Conservation (phyloP, 2,329 filamentous ascomycete species). For the Hypomyces rosellus region DNA sequence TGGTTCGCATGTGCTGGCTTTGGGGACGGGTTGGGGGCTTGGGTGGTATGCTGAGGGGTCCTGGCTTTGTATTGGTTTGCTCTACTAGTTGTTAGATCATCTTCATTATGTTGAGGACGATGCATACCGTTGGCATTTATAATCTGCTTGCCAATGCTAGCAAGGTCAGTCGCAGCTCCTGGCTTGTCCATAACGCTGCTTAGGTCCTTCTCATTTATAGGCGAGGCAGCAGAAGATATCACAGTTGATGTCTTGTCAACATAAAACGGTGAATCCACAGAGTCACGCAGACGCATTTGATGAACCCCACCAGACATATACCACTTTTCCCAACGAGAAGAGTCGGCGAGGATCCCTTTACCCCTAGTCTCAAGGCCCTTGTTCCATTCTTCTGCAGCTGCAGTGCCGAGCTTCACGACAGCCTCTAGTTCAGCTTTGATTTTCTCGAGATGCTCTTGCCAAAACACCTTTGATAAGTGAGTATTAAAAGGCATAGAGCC, state of each 20-base stretch:
- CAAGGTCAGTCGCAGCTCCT: too few relatives aligned
- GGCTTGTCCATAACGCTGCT: not conserved
- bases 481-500: slow-evolving; percentile 39
- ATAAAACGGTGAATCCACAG: slow-evolving; percentile 1
- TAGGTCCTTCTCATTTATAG: not conserved
- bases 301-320: slow-evolving; percentile 40
- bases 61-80: not conserved
- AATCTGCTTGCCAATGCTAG: too few relatives aligned
- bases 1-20: slow-evolving; percentile 44
- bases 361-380: slow-evolving; percentile 65
- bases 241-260: not conserved
- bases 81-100: not conserved
- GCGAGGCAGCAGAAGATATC: slow-evolving; percentile 3
- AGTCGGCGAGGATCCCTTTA: slow-evolving; percentile 52
- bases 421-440: slow-evolving; percentile 57
- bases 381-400: slow-evolving; percentile 68
- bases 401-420: slow-evolving; percentile 59
- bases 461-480: slow-evolving; percentile 60
- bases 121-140: too few relatives aligned
- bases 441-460: slow-evolving; percentile 53
- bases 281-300: slow-evolving; percentile 27
- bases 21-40: not conserved
- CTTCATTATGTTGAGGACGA: too few relatives aligned
- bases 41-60: not conserved
- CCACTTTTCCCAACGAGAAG: slow-evolving; percentile 71